phyloP scores from a whole-genome alignment of 148 eudicot species.

The Hydrangea macrophylla region DNA sequence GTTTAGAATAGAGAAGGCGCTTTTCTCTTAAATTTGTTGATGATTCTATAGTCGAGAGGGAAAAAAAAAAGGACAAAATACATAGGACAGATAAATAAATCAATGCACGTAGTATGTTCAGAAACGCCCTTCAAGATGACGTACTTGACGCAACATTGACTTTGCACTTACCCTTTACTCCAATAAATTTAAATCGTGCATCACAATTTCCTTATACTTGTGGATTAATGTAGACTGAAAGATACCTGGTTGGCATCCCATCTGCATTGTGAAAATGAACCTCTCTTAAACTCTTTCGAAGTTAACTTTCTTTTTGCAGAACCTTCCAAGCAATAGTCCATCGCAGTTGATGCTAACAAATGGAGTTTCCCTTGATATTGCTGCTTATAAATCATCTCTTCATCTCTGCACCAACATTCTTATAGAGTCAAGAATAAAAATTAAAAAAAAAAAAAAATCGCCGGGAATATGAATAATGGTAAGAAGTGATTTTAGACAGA shows the following conservation, averaged over 20 bases:
- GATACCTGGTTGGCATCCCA: slow-evolving; percentile 69
- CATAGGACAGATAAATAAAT: neutral
- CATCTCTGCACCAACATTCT: slow-evolving; percentile 39
- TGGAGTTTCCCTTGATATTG: slow-evolving; percentile 46
- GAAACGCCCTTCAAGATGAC: neutral
- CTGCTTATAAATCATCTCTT: slow-evolving; percentile 33
- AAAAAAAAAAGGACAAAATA: neutral
- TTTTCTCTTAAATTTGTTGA: too few relatives aligned
- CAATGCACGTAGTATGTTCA: neutral
- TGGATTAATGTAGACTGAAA: neutral
- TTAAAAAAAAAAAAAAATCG: too few relatives aligned
- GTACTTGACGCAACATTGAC: neutral
- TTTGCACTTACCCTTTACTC: neutral
- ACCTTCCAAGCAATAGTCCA: slow-evolving; percentile 54
- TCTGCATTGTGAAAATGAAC: slow-evolving; percentile 63
- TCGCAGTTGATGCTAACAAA: slow-evolving; percentile 34
- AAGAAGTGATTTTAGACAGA: neutral
- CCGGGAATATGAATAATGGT: neutral
- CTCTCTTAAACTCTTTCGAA: slow-evolving; percentile 57
- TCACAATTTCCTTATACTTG: neutral
- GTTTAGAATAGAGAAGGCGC: slow-evolving; percentile 21
- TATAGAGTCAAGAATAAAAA: neutral
- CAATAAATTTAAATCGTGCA: neutral
- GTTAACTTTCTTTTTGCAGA: slow-evolving; percentile 56
- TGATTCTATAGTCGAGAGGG: too few relatives aligned